phyloP scores from a whole-genome alignment of 169 alveolate genomes.

The Toxoplasma gondii region DNA sequence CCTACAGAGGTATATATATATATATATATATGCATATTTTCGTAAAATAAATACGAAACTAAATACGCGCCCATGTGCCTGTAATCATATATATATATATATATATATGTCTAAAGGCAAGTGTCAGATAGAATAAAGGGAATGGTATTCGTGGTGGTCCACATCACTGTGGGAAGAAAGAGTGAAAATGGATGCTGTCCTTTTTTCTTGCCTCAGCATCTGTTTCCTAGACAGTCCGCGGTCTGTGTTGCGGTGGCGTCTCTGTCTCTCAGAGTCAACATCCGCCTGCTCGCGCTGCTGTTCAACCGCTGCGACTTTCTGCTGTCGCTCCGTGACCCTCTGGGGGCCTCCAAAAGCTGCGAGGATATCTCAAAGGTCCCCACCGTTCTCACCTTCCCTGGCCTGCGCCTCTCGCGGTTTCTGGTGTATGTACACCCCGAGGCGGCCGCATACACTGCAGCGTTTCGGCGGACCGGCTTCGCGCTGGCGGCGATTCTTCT shows the following conservation, averaged over 20 bases:
- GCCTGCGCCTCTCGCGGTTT: conserved; percentile 24
- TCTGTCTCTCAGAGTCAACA: background rate
- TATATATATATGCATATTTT: too few relatives aligned
- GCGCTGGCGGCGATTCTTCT: background rate
- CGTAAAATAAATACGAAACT: too few relatives aligned
- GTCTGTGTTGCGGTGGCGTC: background rate
- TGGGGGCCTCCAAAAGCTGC: background rate
- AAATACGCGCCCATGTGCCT: too few relatives aligned
- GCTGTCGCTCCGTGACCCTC: background rate
- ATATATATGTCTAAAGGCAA: too few relatives aligned
- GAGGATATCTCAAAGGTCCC: background rate
- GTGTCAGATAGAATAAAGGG: too few relatives aligned
- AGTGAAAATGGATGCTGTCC: too few relatives aligned
- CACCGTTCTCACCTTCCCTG: background rate
- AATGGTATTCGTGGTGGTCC: too few relatives aligned
- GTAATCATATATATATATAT: too few relatives aligned
- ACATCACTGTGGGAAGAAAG: too few relatives aligned
- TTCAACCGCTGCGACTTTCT: background rate
- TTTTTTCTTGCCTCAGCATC: too few relatives aligned
- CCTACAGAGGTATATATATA: too few relatives aligned
- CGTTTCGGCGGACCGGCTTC: conserved; percentile 31
- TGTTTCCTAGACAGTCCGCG: background rate
- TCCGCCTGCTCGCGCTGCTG: conserved; percentile 12
- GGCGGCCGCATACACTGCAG: conserved; percentile 28
- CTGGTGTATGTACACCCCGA: conserved; percentile 42